Conservation (phyloP, 2,329 filamentous ascomycete species). For the Ophiostoma triangulosporum region DNA sequence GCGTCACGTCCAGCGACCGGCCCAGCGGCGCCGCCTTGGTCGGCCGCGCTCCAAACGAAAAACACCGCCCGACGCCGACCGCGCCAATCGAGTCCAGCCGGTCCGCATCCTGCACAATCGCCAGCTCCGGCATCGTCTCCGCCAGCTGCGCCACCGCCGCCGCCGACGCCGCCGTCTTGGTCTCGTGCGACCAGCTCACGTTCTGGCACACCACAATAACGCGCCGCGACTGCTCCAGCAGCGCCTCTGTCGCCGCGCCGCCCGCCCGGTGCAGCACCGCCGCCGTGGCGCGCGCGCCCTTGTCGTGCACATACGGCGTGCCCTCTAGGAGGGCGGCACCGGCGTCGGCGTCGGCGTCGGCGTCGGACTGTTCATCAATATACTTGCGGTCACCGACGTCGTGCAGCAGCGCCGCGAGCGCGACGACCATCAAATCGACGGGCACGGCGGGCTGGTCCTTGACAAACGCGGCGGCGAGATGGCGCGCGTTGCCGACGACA, state of each 20-base stretch:
- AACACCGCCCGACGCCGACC: constrained; percentile 66
- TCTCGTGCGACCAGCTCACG: constrained; percentile 67
- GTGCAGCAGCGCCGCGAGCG: constrained; percentile 65
- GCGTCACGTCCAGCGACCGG: constrained; percentile 46
- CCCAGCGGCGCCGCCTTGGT: constrained; percentile 23
- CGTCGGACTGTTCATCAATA: constrained; percentile 53
- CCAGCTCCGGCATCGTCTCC: constrained; percentile 56
- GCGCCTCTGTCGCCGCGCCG: background rate
- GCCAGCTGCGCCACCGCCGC: constrained; percentile 47
- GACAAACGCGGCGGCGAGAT: constrained; percentile 35
- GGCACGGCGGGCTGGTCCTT: constrained; percentile 23
- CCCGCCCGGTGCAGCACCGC: constrained; percentile 8
- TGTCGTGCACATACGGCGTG: constrained; percentile 2
- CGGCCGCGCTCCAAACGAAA: constrained; percentile 59
- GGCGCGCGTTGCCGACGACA: constrained; percentile 58
- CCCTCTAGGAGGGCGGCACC: background rate
- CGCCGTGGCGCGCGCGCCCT: constrained; percentile 9
- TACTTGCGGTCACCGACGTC: constrained; percentile 86
- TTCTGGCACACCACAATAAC: constrained; percentile 42
- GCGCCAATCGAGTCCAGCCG: constrained; percentile 83
- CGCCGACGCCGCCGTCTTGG: constrained; percentile 53
- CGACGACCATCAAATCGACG: constrained; percentile 42
- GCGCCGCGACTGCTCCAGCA: constrained; percentile 39
- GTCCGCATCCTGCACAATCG: constrained; percentile 84
- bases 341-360: constrained; percentile 26